Percentiles rank a stretch among this genome's conserved stretches.
phyloP scores from a whole-genome alignment of 495 filamentous ascomycete species.

The Penicillium riverlandense region DNA sequence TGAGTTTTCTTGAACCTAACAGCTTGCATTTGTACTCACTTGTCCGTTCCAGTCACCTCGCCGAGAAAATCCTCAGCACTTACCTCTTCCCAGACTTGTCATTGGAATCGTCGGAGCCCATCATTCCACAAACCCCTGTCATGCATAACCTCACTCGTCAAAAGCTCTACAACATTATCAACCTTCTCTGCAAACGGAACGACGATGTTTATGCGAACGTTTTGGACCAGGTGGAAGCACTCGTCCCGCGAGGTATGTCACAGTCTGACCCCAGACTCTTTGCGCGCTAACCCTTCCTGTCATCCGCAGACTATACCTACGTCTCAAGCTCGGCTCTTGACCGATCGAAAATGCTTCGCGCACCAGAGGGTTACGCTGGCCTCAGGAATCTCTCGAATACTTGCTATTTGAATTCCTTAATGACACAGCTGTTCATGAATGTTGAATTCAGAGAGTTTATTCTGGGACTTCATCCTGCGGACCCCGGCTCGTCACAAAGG shows the following conservation, averaged over 20 bases:
- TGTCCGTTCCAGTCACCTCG: constrained; percentile 33
- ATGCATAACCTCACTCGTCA: constrained; percentile 51
- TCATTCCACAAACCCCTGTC: constrained; percentile 35
- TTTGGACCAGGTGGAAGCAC: constrained; percentile 43
- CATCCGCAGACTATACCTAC: constrained; percentile 36
- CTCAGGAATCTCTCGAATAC: constrained; percentile 89
- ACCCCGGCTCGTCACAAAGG: constrained; percentile 50
- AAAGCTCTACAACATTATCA: constrained; percentile 57
- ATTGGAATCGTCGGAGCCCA: constrained; percentile 9
- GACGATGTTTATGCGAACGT: constrained; percentile 43
- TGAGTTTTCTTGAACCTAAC: constrained; percentile 7
- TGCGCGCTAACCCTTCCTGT: neutral
- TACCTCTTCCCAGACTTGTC: constrained; percentile 64
- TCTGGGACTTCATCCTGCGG: constrained; percentile 51
- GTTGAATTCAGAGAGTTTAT: constrained; percentile 80
- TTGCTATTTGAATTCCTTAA: constrained; percentile 93
- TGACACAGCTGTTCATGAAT: constrained; percentile 98
- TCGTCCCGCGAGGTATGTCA: constrained; percentile 41
- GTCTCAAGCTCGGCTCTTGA: constrained; percentile 55
- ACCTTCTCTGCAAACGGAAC: constrained; percentile 47
- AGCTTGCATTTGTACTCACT: neutral
- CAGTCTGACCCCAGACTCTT: neutral
- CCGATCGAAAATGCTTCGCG: constrained; percentile 60
- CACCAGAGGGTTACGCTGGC: constrained; percentile 72
- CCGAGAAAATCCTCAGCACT: constrained; percentile 53